phyloP scores from a whole-genome alignment of 192 early-diverging fungal genomes.

The Haplosporangium gracile region DNA sequence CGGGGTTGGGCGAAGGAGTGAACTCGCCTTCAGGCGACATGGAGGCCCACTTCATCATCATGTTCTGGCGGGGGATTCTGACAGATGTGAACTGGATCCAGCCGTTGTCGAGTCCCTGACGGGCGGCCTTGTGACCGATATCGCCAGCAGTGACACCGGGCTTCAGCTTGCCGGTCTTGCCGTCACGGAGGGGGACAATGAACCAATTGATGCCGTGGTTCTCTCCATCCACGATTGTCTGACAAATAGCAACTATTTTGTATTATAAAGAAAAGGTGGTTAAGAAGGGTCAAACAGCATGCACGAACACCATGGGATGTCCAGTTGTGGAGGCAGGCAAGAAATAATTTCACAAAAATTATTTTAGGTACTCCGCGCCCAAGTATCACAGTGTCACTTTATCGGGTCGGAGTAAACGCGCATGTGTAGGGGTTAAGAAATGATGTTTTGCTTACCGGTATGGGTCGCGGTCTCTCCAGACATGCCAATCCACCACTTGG shows the following conservation, averaged over 20 bases:
- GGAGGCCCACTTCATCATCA: constrained; percentile 68
- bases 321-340: neutral
- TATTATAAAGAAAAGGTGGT: neutral
- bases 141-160: constrained; percentile 67
- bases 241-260: constrained; percentile 60
- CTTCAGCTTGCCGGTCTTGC: constrained; percentile 59
- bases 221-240: constrained; percentile 68
- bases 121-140: constrained; percentile 68
- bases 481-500: constrained; percentile 79
- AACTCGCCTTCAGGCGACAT: constrained; percentile 63
- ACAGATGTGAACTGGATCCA: constrained; percentile 72
- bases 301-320: neutral
- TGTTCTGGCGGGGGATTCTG: constrained; percentile 65
- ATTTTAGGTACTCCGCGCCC: neutral
- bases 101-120: constrained; percentile 72
- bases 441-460: constrained; percentile 35
- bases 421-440: neutral
- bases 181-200: constrained; percentile 68
- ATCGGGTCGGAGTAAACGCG: constrained; percentile 4
- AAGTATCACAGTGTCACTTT: constrained; percentile 1
- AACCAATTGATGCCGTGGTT: constrained; percentile 74
- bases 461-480: constrained; percentile 73
- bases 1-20: constrained; percentile 62
- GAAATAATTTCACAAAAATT: neutral
- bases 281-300: neutral